phyloP scores from a whole-genome alignment of 2,329 filamentous ascomycete species.

The Aspergillus candidus region DNA sequence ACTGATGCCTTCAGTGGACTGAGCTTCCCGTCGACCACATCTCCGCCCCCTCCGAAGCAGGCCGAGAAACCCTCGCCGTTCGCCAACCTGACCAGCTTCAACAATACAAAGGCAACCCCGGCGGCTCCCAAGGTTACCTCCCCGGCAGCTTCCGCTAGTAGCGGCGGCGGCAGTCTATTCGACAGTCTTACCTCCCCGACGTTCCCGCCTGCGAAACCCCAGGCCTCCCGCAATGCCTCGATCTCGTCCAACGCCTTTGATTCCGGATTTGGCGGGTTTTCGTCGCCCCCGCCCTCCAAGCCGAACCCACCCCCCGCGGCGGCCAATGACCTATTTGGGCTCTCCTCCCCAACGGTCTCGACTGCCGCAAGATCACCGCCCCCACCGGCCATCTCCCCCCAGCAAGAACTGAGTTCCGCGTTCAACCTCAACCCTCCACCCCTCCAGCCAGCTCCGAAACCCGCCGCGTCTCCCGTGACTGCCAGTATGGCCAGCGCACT shows the following conservation, averaged over 20 bases:
- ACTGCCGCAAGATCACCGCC: slow-evolving; percentile 42
- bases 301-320: slow-evolving; percentile 46
- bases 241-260: slow-evolving; percentile 55
- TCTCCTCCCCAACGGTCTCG: slow-evolving; percentile 48
- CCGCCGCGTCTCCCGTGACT: slow-evolving; percentile 33
- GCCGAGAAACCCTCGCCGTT: slow-evolving; percentile 57
- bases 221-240: slow-evolving; percentile 41
- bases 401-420: slow-evolving; percentile 54
- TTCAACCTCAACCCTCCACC: slow-evolving; percentile 63
- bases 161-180: slow-evolving; percentile 79
- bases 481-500: slow-evolving; percentile 39
- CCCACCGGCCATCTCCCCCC: slow-evolving; percentile 34
- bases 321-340: slow-evolving; percentile 76
- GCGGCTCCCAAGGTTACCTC: slow-evolving; percentile 45
- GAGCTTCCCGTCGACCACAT: slow-evolving; percentile 52
- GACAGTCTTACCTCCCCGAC: slow-evolving; percentile 61
- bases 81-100: slow-evolving; percentile 54
- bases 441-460: slow-evolving; percentile 38
- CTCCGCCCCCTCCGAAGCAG: slow-evolving; percentile 30
- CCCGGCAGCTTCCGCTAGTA: slow-evolving; percentile 53
- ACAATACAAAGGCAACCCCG: slow-evolving; percentile 39
- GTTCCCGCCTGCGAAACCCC: slow-evolving; percentile 40
- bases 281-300: slow-evolving; percentile 40
- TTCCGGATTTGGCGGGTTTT: slow-evolving; percentile 61
- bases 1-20: slow-evolving; percentile 74